Base-by-base conservation (phyloP, 768 basidiomycete genomes). In the Crepidotus variabilis region DNA sequence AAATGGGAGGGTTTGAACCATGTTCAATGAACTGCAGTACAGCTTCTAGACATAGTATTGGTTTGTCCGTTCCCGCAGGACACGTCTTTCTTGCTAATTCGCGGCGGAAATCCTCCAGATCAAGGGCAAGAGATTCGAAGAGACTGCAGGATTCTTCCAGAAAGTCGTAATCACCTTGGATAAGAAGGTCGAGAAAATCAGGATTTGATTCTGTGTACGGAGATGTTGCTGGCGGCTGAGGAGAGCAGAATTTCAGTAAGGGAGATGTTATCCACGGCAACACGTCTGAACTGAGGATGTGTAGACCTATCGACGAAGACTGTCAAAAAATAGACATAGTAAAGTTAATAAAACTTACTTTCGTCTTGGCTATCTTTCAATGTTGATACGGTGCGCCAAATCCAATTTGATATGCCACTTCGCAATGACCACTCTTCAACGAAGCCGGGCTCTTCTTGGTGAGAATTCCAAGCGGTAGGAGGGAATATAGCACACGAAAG, bases 11-110 rank as follows among this genome's bases (percentile, higher is more conserved):
- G 61, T 90, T 89, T 52, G 75, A 77, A 6, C 86, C 91, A 52
- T 77, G 71, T 57, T 92, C 91, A 54, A 93, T 81, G 67, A 94
- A 93, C 58, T 84, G 74, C 54, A 93, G 72, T 57, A 94, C 83
- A 6, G 74, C 73, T 50, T 76, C 73, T 10, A 94, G 72, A 64
- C 87, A 88, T 16, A 80, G 77, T 14, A 81, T 72, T 14, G 81
- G 76, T 20, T 72, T 73, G 54, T 85, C 80, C 59, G 85, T 81
- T 22, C 80, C 75, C 0, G 84, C 78, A 67, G 82, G 84, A 51
- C 78, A 75, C 61, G 82, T 71, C 0, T 85, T 84, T 9, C 85
- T 86, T 43, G 87, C 90, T 9, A 93, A 76, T 22, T 85, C 84
- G 21, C 85, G 72, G 22, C 90, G 82, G 48, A 91, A 80, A 55